These are phyloP conservation scores for Lavandula angustifolia DNA, from an alignment of 257 asterid genomes.

Conservation along the genomic window DNA sequence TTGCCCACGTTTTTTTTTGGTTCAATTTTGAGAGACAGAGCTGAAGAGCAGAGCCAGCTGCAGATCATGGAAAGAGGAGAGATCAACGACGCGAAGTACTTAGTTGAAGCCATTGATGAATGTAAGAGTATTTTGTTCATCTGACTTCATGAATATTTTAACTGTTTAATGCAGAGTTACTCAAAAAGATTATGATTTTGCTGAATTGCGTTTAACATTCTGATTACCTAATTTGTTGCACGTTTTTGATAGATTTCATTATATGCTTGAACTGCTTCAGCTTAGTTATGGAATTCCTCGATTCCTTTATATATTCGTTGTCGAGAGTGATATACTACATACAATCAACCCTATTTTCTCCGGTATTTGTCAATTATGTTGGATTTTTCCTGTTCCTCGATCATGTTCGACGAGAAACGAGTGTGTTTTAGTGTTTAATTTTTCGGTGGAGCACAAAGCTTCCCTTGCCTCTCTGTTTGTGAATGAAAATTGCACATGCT, in stretches of 20 bases:
- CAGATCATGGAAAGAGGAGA: constrained; percentile 91
- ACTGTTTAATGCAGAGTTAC: background rate
- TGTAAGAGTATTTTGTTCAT: constrained; percentile 38
- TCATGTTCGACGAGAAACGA: background rate
- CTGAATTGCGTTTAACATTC: background rate
- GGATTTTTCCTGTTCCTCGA: background rate
- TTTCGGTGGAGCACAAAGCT: constrained; percentile 8
- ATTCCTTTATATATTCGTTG: background rate
- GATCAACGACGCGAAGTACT: constrained; percentile 84
- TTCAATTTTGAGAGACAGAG: constrained; percentile 47
- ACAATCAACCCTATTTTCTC: background rate
- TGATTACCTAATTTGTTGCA: constrained; percentile 2
- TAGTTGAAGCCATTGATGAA: constrained; percentile 97
- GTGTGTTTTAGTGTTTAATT: constrained; percentile 12
- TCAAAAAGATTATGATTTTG: background rate
- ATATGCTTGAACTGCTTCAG: constrained; percentile 2
- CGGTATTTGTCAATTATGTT: background rate
- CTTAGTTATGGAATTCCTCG: constrained; percentile 15
- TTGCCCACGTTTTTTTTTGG: constrained; percentile 7
- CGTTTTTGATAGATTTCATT: constrained; percentile 16
- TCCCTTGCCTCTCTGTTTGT: constrained; percentile 16
- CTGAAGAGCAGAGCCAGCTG: constrained; percentile 87
- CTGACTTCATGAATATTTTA: constrained; percentile 9
- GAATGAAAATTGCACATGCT: constrained; percentile 12
- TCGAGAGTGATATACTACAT: background rate